Conservation (phyloP, 306 rosid genomes). For the Clitoria ternatea region DNA sequence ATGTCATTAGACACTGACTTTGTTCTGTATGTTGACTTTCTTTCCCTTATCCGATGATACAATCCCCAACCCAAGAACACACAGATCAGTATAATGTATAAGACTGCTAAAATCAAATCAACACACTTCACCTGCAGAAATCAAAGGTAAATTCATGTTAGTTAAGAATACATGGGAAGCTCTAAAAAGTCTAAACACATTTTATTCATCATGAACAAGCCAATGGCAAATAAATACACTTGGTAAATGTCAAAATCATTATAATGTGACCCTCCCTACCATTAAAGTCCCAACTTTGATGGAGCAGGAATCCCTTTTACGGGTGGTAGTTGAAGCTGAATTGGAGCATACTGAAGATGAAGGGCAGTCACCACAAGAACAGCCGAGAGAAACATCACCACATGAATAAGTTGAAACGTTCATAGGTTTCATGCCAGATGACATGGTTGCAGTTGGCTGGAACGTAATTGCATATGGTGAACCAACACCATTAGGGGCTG, state of each 20-base stretch:
- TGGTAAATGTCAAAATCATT: conserved; percentile 19
- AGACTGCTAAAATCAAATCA: conserved; percentile 61
- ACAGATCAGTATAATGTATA: conserved; percentile 59
- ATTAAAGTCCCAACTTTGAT: conserved; percentile 71
- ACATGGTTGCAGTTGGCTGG: conserved; percentile 41
- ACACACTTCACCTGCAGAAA: conserved; percentile 76
- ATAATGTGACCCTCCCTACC: conserved; percentile 48
- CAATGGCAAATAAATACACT: conserved; percentile 19
- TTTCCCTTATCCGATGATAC: conserved; percentile 51
- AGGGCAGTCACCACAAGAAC: conserved; percentile 98
- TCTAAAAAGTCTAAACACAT: not conserved
- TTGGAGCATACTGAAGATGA: conserved; percentile 70
- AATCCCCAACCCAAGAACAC: conserved; percentile 83
- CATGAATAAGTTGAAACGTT: conserved; percentile 91
- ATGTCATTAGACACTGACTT: conserved; percentile 48
- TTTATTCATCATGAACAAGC: conserved; percentile 19
- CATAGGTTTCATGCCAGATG: conserved; percentile 88
- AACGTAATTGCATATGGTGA: conserved; percentile 83
- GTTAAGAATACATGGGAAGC: conserved; percentile 14
- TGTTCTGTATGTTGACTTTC: conserved; percentile 43
- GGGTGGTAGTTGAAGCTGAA: conserved; percentile 51
- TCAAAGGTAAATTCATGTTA: conserved; percentile 31
- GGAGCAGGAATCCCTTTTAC: conserved; percentile 57
- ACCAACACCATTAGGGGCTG: conserved; percentile 52
- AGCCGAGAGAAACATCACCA: conserved; percentile 83